Evolutionary conservation across 495 filamentous ascomycete species (phyloP).

Genomic region (Hyaloscypha hepaticicola): DNA sequence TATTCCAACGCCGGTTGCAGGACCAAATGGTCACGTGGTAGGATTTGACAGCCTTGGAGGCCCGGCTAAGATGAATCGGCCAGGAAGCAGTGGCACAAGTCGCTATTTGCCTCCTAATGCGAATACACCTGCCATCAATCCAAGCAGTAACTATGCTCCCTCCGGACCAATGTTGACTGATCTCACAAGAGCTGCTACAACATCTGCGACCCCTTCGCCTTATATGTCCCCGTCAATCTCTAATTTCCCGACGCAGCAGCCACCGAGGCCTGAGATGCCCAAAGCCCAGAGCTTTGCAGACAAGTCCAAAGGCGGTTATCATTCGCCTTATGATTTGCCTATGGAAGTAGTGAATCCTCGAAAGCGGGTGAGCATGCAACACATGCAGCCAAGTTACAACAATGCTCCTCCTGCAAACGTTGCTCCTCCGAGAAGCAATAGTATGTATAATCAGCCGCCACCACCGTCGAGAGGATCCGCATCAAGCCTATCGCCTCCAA

Average conservation of each 20-base stretch:
- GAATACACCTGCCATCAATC: not conserved
- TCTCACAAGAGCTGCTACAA: slow-evolving; percentile 38
- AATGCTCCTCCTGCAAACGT: slow-evolving; percentile 5
- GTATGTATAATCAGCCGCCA: slow-evolving; percentile 47
- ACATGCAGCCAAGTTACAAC: slow-evolving; percentile 19
- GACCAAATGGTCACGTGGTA: slow-evolving; percentile 32
- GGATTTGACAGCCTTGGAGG: slow-evolving; percentile 30
- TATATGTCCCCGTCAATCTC: slow-evolving; percentile 37
- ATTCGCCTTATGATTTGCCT: slow-evolving; percentile 91
- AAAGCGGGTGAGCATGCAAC: slow-evolving; percentile 47
- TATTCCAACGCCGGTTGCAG: slow-evolving; percentile 7
- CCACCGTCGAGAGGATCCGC: slow-evolving; percentile 37
- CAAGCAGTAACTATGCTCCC: slow-evolving; percentile 26
- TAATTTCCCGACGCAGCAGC: slow-evolving; percentile 15
- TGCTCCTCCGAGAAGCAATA: slow-evolving; percentile 53
- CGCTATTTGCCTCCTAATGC: slow-evolving; percentile 30
- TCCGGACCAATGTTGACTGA: slow-evolving; percentile 29
- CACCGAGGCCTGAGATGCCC: slow-evolving; percentile 23
- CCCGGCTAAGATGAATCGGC: slow-evolving; percentile 6
- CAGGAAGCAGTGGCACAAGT: slow-evolving; percentile 19
- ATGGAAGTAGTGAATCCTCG: slow-evolving; percentile 73
- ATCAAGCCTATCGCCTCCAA: slow-evolving; percentile 36
- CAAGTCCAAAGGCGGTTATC: slow-evolving; percentile 86
- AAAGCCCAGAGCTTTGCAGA: slow-evolving; percentile 78
- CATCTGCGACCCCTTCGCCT: slow-evolving; percentile 42